Evolutionary conservation across 192 early-diverging fungal genomes (phyloP).

Genomic region (Coemansia sp.): DNA sequence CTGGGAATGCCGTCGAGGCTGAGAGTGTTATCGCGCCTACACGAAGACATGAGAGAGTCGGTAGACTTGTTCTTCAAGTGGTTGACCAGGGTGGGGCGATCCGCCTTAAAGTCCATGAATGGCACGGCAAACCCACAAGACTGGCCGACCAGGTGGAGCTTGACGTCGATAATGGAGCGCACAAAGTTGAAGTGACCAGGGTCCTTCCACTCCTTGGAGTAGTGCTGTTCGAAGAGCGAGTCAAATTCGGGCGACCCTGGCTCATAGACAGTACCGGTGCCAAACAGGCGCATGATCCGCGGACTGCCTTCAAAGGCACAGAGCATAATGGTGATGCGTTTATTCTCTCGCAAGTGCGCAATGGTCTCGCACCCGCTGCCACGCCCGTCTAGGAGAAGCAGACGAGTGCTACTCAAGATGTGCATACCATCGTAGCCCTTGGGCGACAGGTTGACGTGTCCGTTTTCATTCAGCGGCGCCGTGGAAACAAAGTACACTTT

Average conservation of each 20-base stretch:
- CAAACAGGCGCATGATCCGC: constrained; percentile 62
- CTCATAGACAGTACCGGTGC: constrained; percentile 55
- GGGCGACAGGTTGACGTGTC: constrained; percentile 61
- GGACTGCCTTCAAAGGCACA: constrained; percentile 65
- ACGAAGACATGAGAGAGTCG: constrained; percentile 32
- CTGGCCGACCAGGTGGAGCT: constrained; percentile 57
- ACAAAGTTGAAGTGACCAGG: constrained; percentile 45
- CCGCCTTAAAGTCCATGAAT: constrained; percentile 55
- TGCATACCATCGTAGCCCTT: constrained; percentile 61
- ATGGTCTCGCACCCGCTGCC: constrained; percentile 61
- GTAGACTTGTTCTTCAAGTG: constrained; percentile 37
- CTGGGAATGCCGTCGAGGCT: constrained; percentile 64
- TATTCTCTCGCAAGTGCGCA: constrained; percentile 64
- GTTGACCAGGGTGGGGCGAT: constrained; percentile 54
- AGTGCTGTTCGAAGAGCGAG: constrained; percentile 48
- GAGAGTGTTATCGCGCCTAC: constrained; percentile 44
- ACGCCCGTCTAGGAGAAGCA: constrained; percentile 39
- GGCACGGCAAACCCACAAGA: constrained; percentile 67
- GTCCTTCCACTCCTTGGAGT: constrained; percentile 31
- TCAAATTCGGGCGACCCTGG: constrained; percentile 53
- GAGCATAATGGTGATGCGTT: constrained; percentile 65
- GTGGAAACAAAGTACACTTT: constrained; percentile 61
- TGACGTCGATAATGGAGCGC: constrained; percentile 57
- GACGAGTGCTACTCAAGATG: constrained; percentile 44
- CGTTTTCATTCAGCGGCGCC: constrained; percentile 53